Percentiles rank a stretch among this genome's conserved stretches.
Evolutionary conservation across 1,139 yeast species (phyloP).

Genomic region (Zygoascus meyerae): DNA sequence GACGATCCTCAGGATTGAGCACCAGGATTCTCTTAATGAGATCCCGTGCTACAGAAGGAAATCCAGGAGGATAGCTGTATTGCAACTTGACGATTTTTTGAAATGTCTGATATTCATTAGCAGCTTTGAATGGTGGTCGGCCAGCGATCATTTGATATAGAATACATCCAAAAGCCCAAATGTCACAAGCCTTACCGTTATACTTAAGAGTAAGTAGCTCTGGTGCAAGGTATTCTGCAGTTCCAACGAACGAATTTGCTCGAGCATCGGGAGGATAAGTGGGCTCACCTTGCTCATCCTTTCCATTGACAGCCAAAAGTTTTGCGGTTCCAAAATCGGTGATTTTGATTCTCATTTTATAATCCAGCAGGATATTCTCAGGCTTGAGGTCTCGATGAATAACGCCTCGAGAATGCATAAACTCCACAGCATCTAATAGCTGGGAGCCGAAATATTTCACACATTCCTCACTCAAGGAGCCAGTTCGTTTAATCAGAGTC

Average conservation of each 20-base stretch:
- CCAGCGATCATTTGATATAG: conserved; percentile 92
- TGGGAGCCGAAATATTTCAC: conserved; percentile 72
- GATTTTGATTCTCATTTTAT: conserved; percentile 72
- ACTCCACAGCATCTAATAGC: conserved; percentile 77
- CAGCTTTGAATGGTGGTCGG: conserved; percentile 90
- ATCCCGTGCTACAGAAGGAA: conserved; percentile 65
- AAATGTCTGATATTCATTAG: conserved; percentile 91
- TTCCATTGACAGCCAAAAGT: conserved; percentile 48
- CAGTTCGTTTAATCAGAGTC: conserved; percentile 68
- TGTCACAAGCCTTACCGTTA: conserved; percentile 82
- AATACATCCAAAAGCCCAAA: conserved; percentile 97
- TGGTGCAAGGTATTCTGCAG: conserved; percentile 89
- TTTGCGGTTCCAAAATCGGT: conserved; percentile 99
- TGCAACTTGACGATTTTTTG: conserved; percentile 85
- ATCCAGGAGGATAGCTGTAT: conserved; percentile 73
- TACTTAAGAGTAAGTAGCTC: conserved; percentile 78
- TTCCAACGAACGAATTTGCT: conserved; percentile 82
- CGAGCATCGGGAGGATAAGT: conserved; percentile 48
- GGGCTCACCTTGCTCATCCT: conserved; percentile 29
- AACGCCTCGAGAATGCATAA: conserved; percentile 77
- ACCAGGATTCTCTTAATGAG: conserved; percentile 65
- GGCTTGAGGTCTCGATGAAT: conserved; percentile 95
- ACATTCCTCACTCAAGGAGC: conserved; percentile 72
- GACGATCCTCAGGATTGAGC: conserved; percentile 59
- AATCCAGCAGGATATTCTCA: conserved; percentile 74